Percentiles rank a stretch among this genome's conserved stretches.
These are phyloP conservation scores for Albophoma yamanashiensis DNA, from an alignment of 2,329 filamentous ascomycete species.

Conservation along the genomic window DNA sequence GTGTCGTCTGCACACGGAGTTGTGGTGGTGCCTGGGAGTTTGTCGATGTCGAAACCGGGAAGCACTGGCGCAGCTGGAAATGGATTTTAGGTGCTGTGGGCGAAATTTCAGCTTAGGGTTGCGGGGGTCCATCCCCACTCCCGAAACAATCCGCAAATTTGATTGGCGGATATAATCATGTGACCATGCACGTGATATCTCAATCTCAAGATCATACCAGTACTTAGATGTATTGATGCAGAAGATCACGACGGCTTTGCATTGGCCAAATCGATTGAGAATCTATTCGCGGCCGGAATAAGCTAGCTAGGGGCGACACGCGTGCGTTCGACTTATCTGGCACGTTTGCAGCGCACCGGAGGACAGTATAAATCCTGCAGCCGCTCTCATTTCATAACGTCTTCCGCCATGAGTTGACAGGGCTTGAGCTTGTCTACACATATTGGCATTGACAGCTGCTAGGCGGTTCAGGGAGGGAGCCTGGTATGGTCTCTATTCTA, in stretches of 20 bases:
- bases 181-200: constrained; percentile 1
- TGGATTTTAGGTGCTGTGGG: constrained; percentile 9
- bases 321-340: background rate
- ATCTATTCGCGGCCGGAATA: background rate
- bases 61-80: background rate
- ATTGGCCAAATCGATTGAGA: background rate
- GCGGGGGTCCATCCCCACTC: background rate
- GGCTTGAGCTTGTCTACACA: background rate
- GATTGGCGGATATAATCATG: constrained; percentile 6
- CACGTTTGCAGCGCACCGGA: too few species aligned
- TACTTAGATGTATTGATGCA: too few species aligned
- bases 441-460: background rate
- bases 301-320: background rate
- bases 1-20: constrained; percentile 3
- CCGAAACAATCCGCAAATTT: background rate
- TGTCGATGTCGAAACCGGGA: constrained; percentile 4
- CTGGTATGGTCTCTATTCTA: background rate
- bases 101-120: constrained; percentile 15
- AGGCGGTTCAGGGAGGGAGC: too few species aligned
- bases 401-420: background rate
- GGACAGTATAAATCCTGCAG: background rate
- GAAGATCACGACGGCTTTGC: background rate
- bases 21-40: constrained; percentile 2
- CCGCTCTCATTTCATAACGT: background rate
- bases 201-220: too few species aligned